These are phyloP conservation scores for Aspergillus tanneri DNA, from an alignment of 2,329 filamentous ascomycete species.

Conservation along the genomic window DNA sequence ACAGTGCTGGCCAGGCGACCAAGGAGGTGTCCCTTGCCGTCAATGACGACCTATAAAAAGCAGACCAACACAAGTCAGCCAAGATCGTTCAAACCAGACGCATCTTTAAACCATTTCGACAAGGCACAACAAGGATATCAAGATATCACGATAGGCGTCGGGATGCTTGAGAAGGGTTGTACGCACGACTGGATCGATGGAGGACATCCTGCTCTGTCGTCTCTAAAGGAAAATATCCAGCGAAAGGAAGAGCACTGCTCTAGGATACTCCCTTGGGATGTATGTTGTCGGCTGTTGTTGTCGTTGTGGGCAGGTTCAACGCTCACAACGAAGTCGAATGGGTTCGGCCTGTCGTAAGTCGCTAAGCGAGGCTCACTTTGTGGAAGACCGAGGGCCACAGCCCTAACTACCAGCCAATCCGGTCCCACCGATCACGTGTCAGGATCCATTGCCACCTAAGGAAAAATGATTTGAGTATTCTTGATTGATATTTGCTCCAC, in stretches of 20 bases:
- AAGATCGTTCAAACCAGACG: slow-evolving; percentile 7
- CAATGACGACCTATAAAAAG: slow-evolving; percentile 80
- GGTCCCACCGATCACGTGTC: slow-evolving; percentile 28
- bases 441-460: too few relatives aligned
- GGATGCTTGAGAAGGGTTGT: slow-evolving; percentile 19
- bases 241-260: slow-evolving; percentile 42
- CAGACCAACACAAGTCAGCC: slow-evolving; percentile 45
- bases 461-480: too few relatives aligned
- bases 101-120: not conserved
- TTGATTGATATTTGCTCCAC: too few relatives aligned
- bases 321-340: slow-evolving; percentile 45
- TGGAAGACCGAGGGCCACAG: slow-evolving; percentile 38
- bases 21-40: slow-evolving; percentile 99
- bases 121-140: too few relatives aligned
- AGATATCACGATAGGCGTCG: slow-evolving; percentile 12
- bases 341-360: slow-evolving; percentile 32
- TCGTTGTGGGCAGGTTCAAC: slow-evolving; percentile 46
- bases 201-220: slow-evolving; percentile 60
- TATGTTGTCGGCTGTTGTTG: slow-evolving; percentile 49
- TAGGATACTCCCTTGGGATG: slow-evolving; percentile 43
- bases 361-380: slow-evolving; percentile 45
- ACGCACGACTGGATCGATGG: slow-evolving; percentile 66
- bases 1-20: slow-evolving; percentile 97
- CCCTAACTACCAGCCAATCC: slow-evolving; percentile 40
- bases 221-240: slow-evolving; percentile 43